Conservation (phyloP, 371 early-diverging fungal species). For the Mucor circinelloides region DNA sequence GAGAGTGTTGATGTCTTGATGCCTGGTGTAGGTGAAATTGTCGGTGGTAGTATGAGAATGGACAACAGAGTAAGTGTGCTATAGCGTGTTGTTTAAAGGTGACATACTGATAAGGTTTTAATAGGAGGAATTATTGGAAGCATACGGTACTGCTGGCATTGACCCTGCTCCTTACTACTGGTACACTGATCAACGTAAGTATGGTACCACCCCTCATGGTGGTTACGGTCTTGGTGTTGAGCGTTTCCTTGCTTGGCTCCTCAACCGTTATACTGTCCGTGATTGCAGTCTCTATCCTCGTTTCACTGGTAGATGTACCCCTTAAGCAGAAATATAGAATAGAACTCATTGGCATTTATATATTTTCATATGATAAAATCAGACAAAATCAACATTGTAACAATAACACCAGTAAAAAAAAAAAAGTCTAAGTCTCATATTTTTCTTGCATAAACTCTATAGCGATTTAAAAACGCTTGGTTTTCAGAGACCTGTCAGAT, state of each 20-base stretch:
- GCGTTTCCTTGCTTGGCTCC: conserved; percentile 97
- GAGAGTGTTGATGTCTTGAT: conserved; percentile 99
- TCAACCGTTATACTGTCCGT: conserved; percentile 92
- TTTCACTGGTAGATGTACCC: conserved; percentile 88
- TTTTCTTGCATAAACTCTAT: too few species aligned
- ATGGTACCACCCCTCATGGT: conserved; percentile 98
- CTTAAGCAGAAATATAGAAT: conserved; percentile 53
- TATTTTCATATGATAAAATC: not conserved
- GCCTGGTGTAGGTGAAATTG: conserved; percentile 99
- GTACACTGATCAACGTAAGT: conserved; percentile 99
- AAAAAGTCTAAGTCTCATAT: too few species aligned
- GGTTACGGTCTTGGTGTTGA: conserved; percentile 99
- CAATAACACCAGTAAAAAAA: too few species aligned
- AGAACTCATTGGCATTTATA: not conserved
- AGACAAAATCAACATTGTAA: not conserved
- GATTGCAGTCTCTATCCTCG: conserved; percentile 98
- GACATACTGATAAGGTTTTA: not conserved
- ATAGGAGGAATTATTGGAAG: conserved; percentile 88
- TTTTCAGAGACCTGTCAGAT: too few species aligned
- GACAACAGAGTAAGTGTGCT: conserved; percentile 67
- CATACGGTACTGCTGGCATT: conserved; percentile 96
- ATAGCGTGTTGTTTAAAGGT: not conserved
- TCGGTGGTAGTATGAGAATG: conserved; percentile 99
- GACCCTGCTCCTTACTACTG: conserved; percentile 98
- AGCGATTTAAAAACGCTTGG: too few species aligned